phyloP scores from a whole-genome alignment of 148 eudicot genomes.

The Silene uniflora region DNA sequence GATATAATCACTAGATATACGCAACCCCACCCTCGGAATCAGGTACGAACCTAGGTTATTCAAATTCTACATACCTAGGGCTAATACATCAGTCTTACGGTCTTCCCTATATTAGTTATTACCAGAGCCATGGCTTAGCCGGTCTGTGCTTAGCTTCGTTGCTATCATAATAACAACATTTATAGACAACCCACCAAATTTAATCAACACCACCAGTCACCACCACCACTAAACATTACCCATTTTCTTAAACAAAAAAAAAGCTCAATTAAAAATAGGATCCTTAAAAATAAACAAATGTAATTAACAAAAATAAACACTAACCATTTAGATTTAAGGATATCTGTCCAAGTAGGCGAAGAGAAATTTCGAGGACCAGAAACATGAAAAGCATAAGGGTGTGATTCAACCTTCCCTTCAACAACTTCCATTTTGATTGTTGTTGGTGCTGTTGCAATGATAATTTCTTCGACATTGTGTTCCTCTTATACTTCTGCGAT shows the following conservation, averaged over 20 bases:
- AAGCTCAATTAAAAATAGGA: not conserved
- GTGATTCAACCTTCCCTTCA: slow-evolving; percentile 25
- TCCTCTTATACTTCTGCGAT: slow-evolving; percentile 12
- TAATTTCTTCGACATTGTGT: slow-evolving; percentile 11
- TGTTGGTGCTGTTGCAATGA: not conserved
- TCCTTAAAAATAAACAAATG: not conserved
- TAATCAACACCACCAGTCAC: not conserved
- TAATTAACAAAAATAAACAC: not conserved
- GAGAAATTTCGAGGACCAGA: slow-evolving; percentile 69
- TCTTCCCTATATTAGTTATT: no score
- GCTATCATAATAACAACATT: no score
- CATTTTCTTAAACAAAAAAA: no score
- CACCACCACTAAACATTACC: not conserved
- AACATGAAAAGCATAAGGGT: slow-evolving; percentile 67
- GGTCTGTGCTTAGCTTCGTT: no score
- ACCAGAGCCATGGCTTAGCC: no score
- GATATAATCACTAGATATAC: no score
- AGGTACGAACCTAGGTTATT: no score
- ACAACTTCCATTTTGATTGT: not conserved
- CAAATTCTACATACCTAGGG: no score
- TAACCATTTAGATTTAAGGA: slow-evolving; percentile 64
- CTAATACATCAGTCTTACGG: no score
- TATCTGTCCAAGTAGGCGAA: slow-evolving; percentile 72
- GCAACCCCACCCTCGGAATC: no score
- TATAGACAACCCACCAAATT: no score